Percentiles rank a stretch among this genome's conserved stretches.
Conservation (phyloP, 2,329 filamentous ascomycete genomes). For the Diaporthe amygdali region DNA sequence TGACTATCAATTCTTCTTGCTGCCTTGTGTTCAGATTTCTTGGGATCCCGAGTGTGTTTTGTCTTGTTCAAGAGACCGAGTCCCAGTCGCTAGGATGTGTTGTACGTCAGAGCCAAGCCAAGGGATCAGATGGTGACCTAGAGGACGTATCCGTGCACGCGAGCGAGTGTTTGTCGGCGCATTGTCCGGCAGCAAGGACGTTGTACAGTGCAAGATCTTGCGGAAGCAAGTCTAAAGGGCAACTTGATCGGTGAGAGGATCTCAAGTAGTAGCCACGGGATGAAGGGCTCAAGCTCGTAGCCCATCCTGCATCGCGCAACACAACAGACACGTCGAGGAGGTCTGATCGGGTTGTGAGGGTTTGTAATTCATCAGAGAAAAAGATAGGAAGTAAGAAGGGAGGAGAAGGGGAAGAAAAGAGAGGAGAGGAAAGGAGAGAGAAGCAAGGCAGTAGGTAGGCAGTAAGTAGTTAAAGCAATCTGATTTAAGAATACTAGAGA, state of each 20-base stretch:
- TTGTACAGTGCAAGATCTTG: slow-evolving; percentile 11
- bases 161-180: neutral
- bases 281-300: neutral
- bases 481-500: neutral
- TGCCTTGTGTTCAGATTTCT: neutral
- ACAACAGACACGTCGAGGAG: neutral
- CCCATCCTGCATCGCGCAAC: neutral
- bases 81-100: neutral
- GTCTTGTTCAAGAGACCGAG: neutral
- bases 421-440: neutral
- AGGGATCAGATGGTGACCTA: neutral
- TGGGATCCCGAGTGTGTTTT: neutral
- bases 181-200: neutral
- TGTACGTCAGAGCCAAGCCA: neutral
- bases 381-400: neutral
- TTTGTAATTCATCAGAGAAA: neutral
- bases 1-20: neutral
- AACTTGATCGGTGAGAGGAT: neutral
- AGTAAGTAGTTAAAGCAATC: neutral
- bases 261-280: neutral
- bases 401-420: neutral
- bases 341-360: neutral
- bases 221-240: neutral
- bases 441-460: neutral
- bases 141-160: neutral